A percentile compares a stretch with the other conserved stretches of the same genome.
Evolutionary conservation across 257 asterid genomes (phyloP).

Genomic region (Solanum lignicaule): DNA sequence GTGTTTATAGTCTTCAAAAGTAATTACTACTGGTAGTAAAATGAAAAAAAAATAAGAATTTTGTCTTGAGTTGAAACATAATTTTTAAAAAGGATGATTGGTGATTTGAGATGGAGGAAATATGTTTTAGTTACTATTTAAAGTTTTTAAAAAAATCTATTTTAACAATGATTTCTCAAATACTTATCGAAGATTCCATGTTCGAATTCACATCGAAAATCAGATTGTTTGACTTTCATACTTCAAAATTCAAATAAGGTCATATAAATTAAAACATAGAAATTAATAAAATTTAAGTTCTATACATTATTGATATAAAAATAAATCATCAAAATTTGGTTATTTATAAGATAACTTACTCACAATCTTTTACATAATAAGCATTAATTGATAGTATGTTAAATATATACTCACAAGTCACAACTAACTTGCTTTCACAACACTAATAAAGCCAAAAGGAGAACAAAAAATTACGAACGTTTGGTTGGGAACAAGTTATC

Average conservation of each 20-base stretch:
- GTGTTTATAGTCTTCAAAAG: neutral
- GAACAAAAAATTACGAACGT: rapidly evolving
- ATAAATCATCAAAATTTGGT: neutral
- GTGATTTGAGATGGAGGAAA: neutral
- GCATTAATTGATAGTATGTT: neutral
- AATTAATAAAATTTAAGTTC: neutral
- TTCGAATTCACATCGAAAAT: neutral
- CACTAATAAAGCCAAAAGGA: neutral
- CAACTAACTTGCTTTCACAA: neutral
- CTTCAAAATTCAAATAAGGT: neutral
- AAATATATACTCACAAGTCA: neutral
- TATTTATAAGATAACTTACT: neutral
- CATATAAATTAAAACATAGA: neutral
- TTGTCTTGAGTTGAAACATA: too few relatives aligned
- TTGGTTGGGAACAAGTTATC: too few relatives aligned
- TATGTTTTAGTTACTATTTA: neutral
- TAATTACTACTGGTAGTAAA: neutral
- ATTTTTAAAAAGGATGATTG: too few relatives aligned
- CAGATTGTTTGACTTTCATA: neutral
- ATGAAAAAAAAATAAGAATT: neutral
- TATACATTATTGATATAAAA: neutral
- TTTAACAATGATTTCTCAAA: neutral
- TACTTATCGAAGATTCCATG: neutral
- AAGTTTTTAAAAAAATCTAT: neutral
- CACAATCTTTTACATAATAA: neutral